phyloP scores from a whole-genome alignment of 2,329 filamentous ascomycete species.

The Fusarium chuoi region DNA sequence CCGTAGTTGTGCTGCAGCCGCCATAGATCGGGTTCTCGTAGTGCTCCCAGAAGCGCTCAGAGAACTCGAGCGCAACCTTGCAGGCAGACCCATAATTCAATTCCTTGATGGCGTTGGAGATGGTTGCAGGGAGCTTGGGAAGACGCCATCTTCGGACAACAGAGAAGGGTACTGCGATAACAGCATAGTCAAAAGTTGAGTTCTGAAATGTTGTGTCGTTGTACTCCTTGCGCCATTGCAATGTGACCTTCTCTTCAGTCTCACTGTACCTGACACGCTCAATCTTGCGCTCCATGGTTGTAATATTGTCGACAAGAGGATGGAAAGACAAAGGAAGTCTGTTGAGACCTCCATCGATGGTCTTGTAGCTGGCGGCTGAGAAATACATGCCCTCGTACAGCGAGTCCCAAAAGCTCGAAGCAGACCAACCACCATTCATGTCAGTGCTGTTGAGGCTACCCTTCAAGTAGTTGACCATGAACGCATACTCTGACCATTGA shows the following conservation, averaged over 20 bases:
- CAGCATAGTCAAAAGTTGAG: background rate
- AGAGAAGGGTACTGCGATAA: background rate
- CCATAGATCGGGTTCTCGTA: conserved; percentile 9
- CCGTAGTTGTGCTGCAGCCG: background rate
- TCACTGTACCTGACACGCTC: conserved; percentile 1
- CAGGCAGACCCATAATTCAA: background rate
- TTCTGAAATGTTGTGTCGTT: conserved; percentile 12
- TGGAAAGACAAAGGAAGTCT: background rate
- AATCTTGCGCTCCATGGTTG: conserved; percentile 4
- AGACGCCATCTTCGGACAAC: conserved; percentile 12
- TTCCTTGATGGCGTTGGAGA: conserved; percentile 12
- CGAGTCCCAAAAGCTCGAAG: background rate
- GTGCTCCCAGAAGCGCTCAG: conserved; percentile 14
- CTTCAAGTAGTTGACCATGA: conserved; percentile 17
- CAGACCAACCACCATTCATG: background rate
- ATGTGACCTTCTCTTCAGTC: background rate
- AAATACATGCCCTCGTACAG: conserved; percentile 1
- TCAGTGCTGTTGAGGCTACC: conserved; percentile 4
- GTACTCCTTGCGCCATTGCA: background rate
- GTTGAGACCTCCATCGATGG: background rate
- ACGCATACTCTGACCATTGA: conserved; percentile 8
- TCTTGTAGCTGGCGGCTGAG: conserved; percentile 2
- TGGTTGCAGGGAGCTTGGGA: background rate
- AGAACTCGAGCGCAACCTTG: conserved; percentile 8
- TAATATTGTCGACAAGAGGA: background rate